Percentiles rank a stretch among this genome's conserved stretches.
Evolutionary conservation across 116 monocot species (phyloP).

Genomic region (Dioscorea cayenensis): DNA sequence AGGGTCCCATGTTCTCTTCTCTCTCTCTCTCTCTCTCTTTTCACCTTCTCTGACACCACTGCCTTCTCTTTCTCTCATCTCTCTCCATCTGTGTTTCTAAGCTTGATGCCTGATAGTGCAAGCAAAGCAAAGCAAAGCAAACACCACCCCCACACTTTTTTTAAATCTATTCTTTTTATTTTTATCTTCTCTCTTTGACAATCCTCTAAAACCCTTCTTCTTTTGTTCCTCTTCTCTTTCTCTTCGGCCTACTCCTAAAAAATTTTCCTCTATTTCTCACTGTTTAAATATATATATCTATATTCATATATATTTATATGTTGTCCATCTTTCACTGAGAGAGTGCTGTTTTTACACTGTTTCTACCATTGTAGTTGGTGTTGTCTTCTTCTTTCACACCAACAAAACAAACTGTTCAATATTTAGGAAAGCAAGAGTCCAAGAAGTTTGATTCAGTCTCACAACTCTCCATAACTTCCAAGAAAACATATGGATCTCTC

Average conservation of each 20-base stretch:
- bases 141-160: background rate
- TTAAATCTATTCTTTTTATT: conserved; percentile 2
- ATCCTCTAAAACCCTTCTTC: background rate
- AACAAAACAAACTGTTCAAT: too few species aligned
- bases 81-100: conserved; percentile 32
- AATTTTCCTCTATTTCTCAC: too few species aligned
- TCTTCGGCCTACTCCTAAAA: too few species aligned
- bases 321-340: too few species aligned
- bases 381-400: too few species aligned
- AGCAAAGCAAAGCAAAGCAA: conserved; percentile 64
- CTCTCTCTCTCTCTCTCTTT: background rate
- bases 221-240: background rate
- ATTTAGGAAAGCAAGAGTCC: too few species aligned
- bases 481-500: background rate
- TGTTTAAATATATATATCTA: too few species aligned
- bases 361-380: too few species aligned
- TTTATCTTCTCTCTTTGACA: background rate
- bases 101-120: conserved; percentile 91
- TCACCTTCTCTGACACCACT: conserved; percentile 3
- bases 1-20: background rate
- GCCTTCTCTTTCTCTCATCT: conserved; percentile 23
- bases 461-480: too few species aligned
- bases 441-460: too few species aligned
- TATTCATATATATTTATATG: too few species aligned
- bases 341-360: too few species aligned